Percentiles rank a stretch among this genome's conserved stretches.
phyloP scores from a whole-genome alignment of 2,329 filamentous ascomycete genomes.

The Calonectria montana region DNA sequence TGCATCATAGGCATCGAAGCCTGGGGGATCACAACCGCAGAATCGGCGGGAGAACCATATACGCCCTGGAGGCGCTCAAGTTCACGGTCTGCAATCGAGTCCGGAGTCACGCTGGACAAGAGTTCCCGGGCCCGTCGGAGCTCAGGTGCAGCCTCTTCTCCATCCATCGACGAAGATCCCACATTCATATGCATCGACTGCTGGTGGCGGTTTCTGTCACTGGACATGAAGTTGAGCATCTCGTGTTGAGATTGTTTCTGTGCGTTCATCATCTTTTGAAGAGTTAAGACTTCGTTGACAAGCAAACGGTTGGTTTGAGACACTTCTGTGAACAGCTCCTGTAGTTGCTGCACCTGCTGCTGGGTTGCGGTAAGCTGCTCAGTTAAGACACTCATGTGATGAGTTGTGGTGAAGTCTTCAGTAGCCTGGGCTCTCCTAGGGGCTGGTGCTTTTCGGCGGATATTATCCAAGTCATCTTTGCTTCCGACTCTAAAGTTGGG shows the following conservation, averaged over 20 bases:
- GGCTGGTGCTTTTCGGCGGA: constrained; percentile 92
- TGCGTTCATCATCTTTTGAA: constrained; percentile 70
- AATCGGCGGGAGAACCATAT: constrained; percentile 66
- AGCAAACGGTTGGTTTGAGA: constrained; percentile 71
- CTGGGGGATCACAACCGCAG: constrained; percentile 56
- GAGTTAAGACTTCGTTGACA: constrained; percentile 69
- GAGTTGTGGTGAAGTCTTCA: constrained; percentile 82
- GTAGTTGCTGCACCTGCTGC: constrained; percentile 89
- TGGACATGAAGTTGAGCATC: constrained; percentile 65
- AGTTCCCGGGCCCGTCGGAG: constrained; percentile 68
- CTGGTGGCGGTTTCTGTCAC: constrained; percentile 51
- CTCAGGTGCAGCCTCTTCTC: constrained; percentile 64
- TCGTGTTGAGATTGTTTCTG: constrained; percentile 69
- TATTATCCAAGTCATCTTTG: constrained; percentile 96
- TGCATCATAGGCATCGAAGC: constrained; percentile 60
- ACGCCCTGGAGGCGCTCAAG: constrained; percentile 66
- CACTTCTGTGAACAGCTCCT: constrained; percentile 86
- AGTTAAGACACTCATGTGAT: constrained; percentile 90
- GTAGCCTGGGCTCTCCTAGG: constrained; percentile 77
- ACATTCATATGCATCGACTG: constrained; percentile 49
- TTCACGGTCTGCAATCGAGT: constrained; percentile 64
- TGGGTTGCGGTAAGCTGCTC: constrained; percentile 90
- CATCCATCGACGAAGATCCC: constrained; percentile 53
- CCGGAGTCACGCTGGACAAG: constrained; percentile 63
- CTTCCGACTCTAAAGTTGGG: constrained; percentile 96